Conservation (phyloP, 2,329 filamentous ascomycete genomes). For the Exophiala calicioides region DNA sequence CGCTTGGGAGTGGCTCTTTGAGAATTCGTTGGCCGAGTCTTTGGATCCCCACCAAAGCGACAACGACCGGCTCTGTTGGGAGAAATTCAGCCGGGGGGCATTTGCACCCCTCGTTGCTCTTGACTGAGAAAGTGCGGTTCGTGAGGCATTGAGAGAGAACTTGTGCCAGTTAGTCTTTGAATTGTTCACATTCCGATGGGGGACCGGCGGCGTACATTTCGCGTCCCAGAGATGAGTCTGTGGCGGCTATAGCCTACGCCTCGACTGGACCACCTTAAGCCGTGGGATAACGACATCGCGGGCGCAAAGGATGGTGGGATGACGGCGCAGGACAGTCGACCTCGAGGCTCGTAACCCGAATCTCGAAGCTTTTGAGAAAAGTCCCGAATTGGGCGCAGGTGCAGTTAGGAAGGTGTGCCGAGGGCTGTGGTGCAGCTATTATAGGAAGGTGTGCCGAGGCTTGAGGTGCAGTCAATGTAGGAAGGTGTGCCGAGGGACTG, state of each 20-base stretch:
- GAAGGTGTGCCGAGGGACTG: too few relatives aligned
- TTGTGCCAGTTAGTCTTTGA: slow-evolving; percentile 5
- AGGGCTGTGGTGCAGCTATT: background rate
- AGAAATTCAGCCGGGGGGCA: slow-evolving; percentile 1
- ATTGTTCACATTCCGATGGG: too few relatives aligned
- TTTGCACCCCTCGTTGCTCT: background rate
- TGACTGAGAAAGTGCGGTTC: slow-evolving; percentile 5
- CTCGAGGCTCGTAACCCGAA: background rate
- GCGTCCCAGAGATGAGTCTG: slow-evolving; percentile 5
- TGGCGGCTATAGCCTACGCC: slow-evolving; percentile 19
- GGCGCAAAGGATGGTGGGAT: background rate
- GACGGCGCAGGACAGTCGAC: background rate
- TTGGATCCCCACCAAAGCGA: slow-evolving; percentile 26
- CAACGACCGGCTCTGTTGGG: slow-evolving; percentile 25
- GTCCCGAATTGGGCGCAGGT: too few relatives aligned
- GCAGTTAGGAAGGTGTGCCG: slow-evolving; percentile 4
- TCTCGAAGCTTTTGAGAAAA: background rate
- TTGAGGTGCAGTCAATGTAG: too few relatives aligned
- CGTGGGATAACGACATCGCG: slow-evolving; percentile 22
- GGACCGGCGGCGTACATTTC: slow-evolving; percentile 15
- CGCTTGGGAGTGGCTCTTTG: background rate
- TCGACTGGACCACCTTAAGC: slow-evolving; percentile 24
- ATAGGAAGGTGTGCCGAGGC: slow-evolving; percentile 12
- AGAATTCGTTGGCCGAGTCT: slow-evolving; percentile 6
- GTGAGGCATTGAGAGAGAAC: slow-evolving; percentile 14